Evolutionary conservation across 768 basidiomycete genomes (phyloP).

Genomic region (Ramaria rubella): DNA sequence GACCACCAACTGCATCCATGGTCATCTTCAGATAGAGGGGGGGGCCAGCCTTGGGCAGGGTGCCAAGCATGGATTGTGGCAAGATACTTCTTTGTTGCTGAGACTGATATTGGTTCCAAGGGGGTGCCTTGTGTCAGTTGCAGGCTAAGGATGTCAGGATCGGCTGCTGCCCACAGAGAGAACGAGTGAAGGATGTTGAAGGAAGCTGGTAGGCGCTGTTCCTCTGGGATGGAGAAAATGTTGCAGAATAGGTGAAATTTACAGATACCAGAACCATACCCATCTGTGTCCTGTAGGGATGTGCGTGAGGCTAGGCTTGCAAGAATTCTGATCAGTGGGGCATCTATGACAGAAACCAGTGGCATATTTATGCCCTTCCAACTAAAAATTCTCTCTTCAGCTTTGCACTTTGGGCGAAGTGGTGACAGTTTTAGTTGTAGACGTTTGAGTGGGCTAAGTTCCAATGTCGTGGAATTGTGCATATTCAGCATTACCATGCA

Average conservation of each 20-base stretch:
- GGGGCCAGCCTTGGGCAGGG: slow-evolving; percentile 32
- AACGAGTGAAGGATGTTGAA: too few species aligned
- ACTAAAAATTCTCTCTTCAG: slow-evolving; percentile 20
- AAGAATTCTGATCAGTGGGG: too few species aligned
- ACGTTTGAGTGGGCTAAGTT: not conserved
- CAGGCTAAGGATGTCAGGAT: slow-evolving; percentile 17
- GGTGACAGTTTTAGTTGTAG: slow-evolving; percentile 15
- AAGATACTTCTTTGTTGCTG: slow-evolving; percentile 28
- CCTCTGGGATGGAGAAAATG: too few species aligned
- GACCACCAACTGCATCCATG: slow-evolving; percentile 22
- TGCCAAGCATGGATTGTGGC: slow-evolving; percentile 33
- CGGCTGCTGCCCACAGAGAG: slow-evolving; percentile 29
- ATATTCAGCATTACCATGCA: too few species aligned
- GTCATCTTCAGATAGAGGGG: slow-evolving; percentile 21
- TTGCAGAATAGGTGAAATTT: slow-evolving; percentile 28
- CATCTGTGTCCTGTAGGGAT: slow-evolving; percentile 19
- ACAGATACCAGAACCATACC: slow-evolving; percentile 21
- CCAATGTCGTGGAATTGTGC: not conserved
- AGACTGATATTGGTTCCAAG: slow-evolving; percentile 28
- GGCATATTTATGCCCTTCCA: slow-evolving; percentile 32
- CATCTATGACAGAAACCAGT: slow-evolving; percentile 16
- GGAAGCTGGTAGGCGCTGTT: too few species aligned
- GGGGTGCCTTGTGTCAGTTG: slow-evolving; percentile 5
- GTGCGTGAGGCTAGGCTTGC: slow-evolving; percentile 16
- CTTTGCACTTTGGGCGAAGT: slow-evolving; percentile 20